Evolutionary conservation across 495 filamentous ascomycete genomes (phyloP).

Genomic region (Immersiella caudata): DNA sequence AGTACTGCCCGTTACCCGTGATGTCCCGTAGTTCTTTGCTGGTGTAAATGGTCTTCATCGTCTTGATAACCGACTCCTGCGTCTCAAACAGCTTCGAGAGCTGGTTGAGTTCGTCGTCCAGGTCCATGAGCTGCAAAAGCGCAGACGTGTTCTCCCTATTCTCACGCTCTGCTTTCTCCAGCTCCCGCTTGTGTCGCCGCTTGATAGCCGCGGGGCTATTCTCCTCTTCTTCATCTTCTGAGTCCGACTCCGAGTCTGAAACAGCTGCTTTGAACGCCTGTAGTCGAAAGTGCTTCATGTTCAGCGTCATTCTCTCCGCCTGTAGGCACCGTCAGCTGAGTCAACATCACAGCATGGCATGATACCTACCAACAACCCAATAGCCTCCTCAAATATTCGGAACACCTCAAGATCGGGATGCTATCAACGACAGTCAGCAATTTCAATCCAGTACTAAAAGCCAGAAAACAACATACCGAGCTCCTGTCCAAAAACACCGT

Average conservation of each 20-base stretch:
- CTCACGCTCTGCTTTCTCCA: constrained; percentile 51
- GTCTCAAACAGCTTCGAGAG: constrained; percentile 61
- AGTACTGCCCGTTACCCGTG: constrained; percentile 45
- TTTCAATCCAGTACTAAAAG: background rate
- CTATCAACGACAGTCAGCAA: constrained; percentile 35
- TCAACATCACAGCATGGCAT: background rate
- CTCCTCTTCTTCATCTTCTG: constrained; percentile 48
- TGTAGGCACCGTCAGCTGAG: constrained; percentile 28
- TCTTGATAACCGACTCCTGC: constrained; percentile 55
- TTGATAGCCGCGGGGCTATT: constrained; percentile 48
- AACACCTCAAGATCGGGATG: constrained; percentile 66
- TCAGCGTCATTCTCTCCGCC: constrained; percentile 65
- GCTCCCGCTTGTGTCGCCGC: constrained; percentile 55
- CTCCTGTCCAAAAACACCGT: constrained; percentile 61
- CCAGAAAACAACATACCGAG: background rate
- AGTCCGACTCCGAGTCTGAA: constrained; percentile 51
- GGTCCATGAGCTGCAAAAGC: constrained; percentile 65
- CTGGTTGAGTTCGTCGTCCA: constrained; percentile 66
- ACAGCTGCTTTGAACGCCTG: constrained; percentile 46
- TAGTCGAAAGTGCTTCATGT: constrained; percentile 64
- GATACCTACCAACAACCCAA: constrained; percentile 59
- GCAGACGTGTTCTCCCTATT: constrained; percentile 67
- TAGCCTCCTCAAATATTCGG: constrained; percentile 68
- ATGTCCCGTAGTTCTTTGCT: constrained; percentile 34
- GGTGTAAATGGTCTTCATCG: constrained; percentile 48